Base-by-base conservation (phyloP, 108 stramenopile species). In the Skeletonema menzelii region DNA sequence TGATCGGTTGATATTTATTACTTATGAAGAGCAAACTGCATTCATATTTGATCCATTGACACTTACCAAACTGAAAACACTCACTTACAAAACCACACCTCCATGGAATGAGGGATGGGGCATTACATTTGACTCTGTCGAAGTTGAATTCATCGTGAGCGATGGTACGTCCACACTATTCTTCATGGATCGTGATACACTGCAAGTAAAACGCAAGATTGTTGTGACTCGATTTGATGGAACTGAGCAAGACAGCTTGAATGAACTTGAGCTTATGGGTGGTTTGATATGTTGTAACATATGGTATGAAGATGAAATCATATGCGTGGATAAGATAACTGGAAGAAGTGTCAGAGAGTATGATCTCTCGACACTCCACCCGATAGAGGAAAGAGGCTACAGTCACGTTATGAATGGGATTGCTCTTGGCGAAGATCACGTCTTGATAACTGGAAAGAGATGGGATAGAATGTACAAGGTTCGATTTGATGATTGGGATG, bases 351-450 rank as follows among this genome's bases (percentile, higher is more conserved):
- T 86, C 22, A 88, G 87, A 60, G 94, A 92, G 72, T 95, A 93
- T 74, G 88, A 95, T 66, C 85, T 95, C 75, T 69, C 74, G 5
- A 24, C 42, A 10, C 64, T 95, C 4, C 93, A 85, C 77, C 89
- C 88, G 27, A 17, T 10, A 14, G 80, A 83, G 28, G 62, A 80
- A 58, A 64, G 85, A 32, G 64, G 79, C 5, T 73, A 72, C 14
- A 82, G 85, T 14, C 87, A 95, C 70, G 90, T 91, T 28, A 69
- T 95, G 24, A 95, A 95, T 81, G 94, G 94, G 14, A 92, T 95
- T 37, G 92, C 94, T 2, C 72, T 93, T 37, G 91, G 89, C 0
- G 57, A 66, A 15, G 86, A 93, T 67, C 84, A 87, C 28, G 88
- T 87, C 26, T 69, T 89, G 30, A 38, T 95, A 27, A 91, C 91